Conservation (phyloP, 352 stramenopile genomes). For the Hyaloperonospora brassicae region DNA sequence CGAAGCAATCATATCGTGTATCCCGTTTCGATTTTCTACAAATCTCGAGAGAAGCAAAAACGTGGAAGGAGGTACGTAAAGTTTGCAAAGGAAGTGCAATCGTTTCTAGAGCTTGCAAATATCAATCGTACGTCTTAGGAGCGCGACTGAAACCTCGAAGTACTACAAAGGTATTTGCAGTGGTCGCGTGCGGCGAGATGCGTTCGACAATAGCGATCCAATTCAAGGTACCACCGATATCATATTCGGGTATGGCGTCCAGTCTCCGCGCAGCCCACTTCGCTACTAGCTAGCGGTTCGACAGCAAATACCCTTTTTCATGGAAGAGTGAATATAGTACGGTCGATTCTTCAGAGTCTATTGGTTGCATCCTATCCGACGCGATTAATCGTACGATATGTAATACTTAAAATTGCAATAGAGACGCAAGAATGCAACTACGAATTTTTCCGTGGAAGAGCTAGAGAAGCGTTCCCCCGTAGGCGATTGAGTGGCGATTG, state of each 20-base stretch:
- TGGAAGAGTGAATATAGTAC: conserved; percentile 32
- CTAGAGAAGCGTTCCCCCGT: conserved; percentile 6
- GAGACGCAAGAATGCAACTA: conserved; percentile 6
- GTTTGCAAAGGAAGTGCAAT: conserved; percentile 23
- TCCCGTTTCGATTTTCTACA: too few relatives aligned
- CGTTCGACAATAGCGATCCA: conserved; percentile 6
- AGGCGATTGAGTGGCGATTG: conserved; percentile 7
- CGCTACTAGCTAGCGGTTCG: conserved; percentile 15
- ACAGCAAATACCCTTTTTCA: conserved; percentile 9
- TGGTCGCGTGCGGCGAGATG: conserved; percentile 34
- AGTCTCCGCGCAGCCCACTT: conserved; percentile 31
- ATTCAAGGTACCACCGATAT: conserved; percentile 15
- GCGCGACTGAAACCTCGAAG: conserved; percentile 46
- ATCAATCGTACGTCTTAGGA: conserved; percentile 41
- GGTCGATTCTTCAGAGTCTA: conserved; percentile 45
- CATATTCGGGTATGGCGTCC: conserved; percentile 29
- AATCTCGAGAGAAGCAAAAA: too few relatives aligned
- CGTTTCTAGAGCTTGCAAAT: conserved; percentile 44
- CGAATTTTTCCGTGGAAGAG: conserved; percentile 9
- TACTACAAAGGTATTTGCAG: conserved; percentile 33
- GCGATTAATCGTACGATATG: conserved; percentile 30
- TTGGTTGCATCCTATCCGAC: conserved; percentile 40
- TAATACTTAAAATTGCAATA: conserved; percentile 26
- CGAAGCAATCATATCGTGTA: too few relatives aligned
- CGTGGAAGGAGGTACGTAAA: conserved; percentile 7